Percentiles rank a stretch among this genome's conserved stretches.
Evolutionary conservation across 176 grass and related monocot species (phyloP).

Genomic region (Oryza glumipatula): DNA sequence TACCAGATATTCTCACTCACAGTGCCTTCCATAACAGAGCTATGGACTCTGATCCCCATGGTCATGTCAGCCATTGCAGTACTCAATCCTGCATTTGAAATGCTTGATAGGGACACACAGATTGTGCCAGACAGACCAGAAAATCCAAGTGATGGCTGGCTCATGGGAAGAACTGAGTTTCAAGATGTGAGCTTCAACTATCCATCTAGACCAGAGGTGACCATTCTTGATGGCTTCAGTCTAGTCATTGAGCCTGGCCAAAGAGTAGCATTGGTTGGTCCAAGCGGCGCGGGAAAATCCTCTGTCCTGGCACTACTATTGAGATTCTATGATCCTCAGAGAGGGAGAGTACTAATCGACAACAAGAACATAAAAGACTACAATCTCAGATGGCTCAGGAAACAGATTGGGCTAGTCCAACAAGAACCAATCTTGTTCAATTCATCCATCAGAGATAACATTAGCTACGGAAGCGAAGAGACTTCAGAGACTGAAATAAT

Average conservation of each 20-base stretch:
- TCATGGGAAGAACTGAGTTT: constrained; percentile 47
- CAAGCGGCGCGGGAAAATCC: constrained; percentile 60
- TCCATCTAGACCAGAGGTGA: constrained; percentile 44
- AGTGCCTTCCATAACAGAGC: constrained; percentile 54
- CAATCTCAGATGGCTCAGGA: constrained; percentile 55
- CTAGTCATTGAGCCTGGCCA: constrained; percentile 42
- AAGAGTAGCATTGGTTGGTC: constrained; percentile 55
- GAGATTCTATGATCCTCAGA: constrained; percentile 56
- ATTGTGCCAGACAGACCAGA: constrained; percentile 48
- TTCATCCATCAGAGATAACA: constrained; percentile 58
- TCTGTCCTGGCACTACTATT: constrained; percentile 51
- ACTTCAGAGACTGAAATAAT: constrained; percentile 53
- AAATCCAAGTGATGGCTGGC: background rate
- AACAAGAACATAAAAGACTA: constrained; percentile 44
- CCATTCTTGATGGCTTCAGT: constrained; percentile 50
- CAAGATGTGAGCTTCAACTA: constrained; percentile 48
- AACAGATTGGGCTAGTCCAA: constrained; percentile 57
- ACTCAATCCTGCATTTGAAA: constrained; percentile 54
- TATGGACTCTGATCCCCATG: constrained; percentile 56
- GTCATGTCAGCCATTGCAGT: constrained; percentile 51
- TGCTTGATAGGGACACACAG: constrained; percentile 49
- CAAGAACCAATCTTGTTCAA: constrained; percentile 65
- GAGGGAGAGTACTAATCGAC: constrained; percentile 45
- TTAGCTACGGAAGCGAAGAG: constrained; percentile 46
- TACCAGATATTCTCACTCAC: constrained; percentile 67